Evolutionary conservation across 257 asterid species (phyloP).

Genomic region (Voacanga thouarsii): DNA sequence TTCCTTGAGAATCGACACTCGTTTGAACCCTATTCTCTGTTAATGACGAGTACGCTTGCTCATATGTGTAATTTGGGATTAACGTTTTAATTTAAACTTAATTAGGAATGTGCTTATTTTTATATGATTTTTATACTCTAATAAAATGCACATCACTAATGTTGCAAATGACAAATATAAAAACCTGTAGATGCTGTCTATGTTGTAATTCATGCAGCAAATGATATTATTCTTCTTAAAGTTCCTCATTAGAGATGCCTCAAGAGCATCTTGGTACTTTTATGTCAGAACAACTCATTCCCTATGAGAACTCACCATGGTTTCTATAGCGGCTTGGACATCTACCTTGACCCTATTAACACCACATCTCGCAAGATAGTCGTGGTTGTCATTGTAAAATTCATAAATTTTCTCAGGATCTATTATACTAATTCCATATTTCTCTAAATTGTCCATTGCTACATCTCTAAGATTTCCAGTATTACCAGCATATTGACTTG

Average conservation of each 20-base stretch:
- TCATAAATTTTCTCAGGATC: constrained; percentile 40
- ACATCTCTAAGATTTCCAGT: constrained; percentile 44
- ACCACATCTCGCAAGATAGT: constrained; percentile 51
- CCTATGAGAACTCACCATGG: constrained; percentile 44
- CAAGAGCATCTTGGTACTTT: constrained; percentile 56
- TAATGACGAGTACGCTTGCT: no score
- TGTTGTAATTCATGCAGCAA: constrained; percentile 59
- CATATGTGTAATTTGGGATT: no score
- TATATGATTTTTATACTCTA: no score
- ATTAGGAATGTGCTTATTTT: no score
- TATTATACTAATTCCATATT: constrained; percentile 56
- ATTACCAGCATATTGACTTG: constrained; percentile 53
- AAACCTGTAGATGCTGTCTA: constrained; percentile 52
- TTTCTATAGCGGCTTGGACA: constrained; percentile 47
- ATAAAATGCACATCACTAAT: no score
- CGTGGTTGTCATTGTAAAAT: constrained; percentile 57
- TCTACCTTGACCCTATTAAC: constrained; percentile 73
- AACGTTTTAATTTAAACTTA: no score
- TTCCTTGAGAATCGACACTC: no score
- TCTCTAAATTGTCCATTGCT: constrained; percentile 54
- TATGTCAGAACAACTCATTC: constrained; percentile 60
- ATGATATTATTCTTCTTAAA: constrained; percentile 52
- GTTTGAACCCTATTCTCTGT: no score
- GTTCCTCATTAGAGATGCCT: constrained; percentile 51
- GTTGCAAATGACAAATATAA: no score